Evolutionary conservation across 2,329 filamentous ascomycete genomes (phyloP), one percentile per base, ranked within the genome.

Genomic region (Cytospora chrysosperma): DNA sequence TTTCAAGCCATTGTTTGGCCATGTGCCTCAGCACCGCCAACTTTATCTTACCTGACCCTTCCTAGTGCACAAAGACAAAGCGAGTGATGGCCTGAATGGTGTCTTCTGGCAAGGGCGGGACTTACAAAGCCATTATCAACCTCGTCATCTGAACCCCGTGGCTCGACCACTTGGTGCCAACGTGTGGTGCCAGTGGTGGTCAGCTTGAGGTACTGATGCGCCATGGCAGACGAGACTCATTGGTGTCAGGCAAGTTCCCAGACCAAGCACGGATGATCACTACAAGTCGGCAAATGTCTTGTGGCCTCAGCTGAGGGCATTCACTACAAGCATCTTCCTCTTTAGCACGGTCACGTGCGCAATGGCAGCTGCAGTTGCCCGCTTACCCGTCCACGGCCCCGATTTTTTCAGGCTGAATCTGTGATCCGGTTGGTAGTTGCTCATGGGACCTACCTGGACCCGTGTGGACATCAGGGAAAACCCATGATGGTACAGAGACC

Each of bases 401-500:
- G 61, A 58, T 61, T 61, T 63, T 64, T 40, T 27, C 51, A 61
- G 52, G 61, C 56, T 61, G 57, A 49, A 43, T 47, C 57, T 61
- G 64, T 64, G 57, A 58, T 65, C 64, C 57, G 61, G 64, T 65
- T 63, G 57, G 64, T 53, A 64, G 61, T 52, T 51, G 53, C 27
- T 47, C 52, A 56, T 63, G 53, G 47, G 15, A 63, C 40, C 24
- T 54, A 60, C 40, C 19, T 54, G 51, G 8, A 50, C 27, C 24
- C 32, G 47, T 51, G 64, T 58, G 57, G 43, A 58, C 32, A 34
- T 15, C 12, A 15, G 57, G 63, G 64, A 54, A 61, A 60, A 61
- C 55, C 64, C 64, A 65, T 64, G 64, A 51, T 53, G 24, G 26
- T 21, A 51, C 63, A 55, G 62, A 55, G 63, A 62, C 50, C 47